A percentile compares a stretch with the other conserved stretches of the same genome.
Evolutionary conservation across 2,329 filamentous ascomycete species (phyloP).

Genomic region (Dothidotthia symphoricarpi): DNA sequence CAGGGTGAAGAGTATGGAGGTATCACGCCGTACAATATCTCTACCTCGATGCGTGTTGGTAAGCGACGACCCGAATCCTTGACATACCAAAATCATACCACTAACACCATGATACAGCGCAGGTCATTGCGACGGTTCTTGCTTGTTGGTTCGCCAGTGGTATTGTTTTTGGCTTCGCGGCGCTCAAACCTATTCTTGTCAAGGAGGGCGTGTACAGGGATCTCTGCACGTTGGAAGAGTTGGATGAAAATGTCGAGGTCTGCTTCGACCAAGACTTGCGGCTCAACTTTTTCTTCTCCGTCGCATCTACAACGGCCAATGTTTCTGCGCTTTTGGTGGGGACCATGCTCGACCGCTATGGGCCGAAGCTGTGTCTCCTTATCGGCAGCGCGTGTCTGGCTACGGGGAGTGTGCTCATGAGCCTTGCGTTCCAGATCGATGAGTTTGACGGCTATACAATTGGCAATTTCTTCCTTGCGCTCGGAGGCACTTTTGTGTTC

Average conservation of each 20-base stretch:
- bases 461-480: conserved; percentile 72
- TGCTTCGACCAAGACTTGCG: conserved; percentile 43
- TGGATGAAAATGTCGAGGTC: conserved; percentile 34
- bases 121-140: conserved; percentile 37
- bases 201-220: conserved; percentile 41
- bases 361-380: conserved; percentile 35
- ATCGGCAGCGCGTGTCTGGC: conserved; percentile 34
- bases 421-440: conserved; percentile 37
- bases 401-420: conserved; percentile 39
- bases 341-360: conserved; percentile 40
- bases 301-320: conserved; percentile 42
- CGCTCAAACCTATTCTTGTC: conserved; percentile 43
- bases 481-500: conserved; percentile 79
- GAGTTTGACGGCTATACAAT: conserved; percentile 56
- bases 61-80: conserved; percentile 12
- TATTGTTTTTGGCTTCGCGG: conserved; percentile 45
- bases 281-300: conserved; percentile 41
- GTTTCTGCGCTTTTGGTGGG: conserved; percentile 40
- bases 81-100: conserved; percentile 6
- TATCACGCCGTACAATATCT: conserved; percentile 52
- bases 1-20: conserved; percentile 44
- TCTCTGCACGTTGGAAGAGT: conserved; percentile 37
- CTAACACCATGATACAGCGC: conserved; percentile 24
- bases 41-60: conserved; percentile 38
- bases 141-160: conserved; percentile 43